phyloP scores from a whole-genome alignment of 805 yeast species.

The Monosporozyma unispora region DNA sequence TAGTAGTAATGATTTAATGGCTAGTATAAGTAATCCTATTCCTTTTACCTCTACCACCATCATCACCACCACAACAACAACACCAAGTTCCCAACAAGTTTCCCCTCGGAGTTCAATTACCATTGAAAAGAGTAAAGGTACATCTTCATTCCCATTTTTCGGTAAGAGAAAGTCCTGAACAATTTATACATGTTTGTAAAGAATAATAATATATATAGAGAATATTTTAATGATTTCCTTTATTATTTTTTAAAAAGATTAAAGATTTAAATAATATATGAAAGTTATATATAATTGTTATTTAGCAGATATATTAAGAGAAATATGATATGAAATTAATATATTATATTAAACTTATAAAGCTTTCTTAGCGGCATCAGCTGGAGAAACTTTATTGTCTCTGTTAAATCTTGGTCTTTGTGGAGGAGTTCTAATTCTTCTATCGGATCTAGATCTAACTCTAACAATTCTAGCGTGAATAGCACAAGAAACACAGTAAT shows the following conservation, averaged over 20 bases:
- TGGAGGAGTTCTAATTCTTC: slow-evolving; percentile 99
- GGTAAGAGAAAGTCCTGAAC: background rate
- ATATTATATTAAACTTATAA: slow-evolving; percentile 31
- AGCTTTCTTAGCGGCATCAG: slow-evolving; percentile 95
- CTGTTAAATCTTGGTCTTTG: slow-evolving; percentile 97
- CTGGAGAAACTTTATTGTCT: slow-evolving; percentile 93
- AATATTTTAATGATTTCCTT: background rate
- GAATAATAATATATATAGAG: background rate
- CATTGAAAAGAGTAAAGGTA: background rate
- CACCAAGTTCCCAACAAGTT: slow-evolving; percentile 2
- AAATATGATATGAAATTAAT: background rate
- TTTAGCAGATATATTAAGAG: background rate
- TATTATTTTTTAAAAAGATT: background rate
- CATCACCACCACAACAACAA: background rate
- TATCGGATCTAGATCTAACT: slow-evolving; percentile 98
- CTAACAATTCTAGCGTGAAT: slow-evolving; percentile 99
- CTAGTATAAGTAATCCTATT: background rate
- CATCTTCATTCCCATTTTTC: background rate
- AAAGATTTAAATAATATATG: background rate
- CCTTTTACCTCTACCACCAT: background rate
- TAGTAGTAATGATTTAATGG: background rate
- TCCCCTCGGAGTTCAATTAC: slow-evolving; percentile 17
- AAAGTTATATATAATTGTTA: background rate
- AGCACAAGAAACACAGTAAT: slow-evolving; percentile 99
- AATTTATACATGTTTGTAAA: background rate